These are phyloP conservation scores for Glycine latifolia DNA, from an alignment of 306 rosid genomes.

Conservation along the genomic window DNA sequence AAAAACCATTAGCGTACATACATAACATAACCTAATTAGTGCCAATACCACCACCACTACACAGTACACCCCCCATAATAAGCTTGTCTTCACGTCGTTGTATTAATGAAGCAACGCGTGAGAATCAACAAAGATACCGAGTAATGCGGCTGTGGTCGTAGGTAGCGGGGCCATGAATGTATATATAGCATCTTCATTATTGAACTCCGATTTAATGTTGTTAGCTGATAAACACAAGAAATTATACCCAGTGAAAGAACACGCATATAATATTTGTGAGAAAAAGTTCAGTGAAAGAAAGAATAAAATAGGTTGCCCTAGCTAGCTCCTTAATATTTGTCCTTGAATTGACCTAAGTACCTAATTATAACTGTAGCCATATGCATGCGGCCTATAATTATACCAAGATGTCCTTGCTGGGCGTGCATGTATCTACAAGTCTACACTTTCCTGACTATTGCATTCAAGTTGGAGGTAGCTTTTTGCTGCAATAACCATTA, in stretches of 20 bases:
- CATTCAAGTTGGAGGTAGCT: slow-evolving; percentile 10
- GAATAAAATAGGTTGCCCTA: background rate
- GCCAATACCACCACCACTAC: background rate
- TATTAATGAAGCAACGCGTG: slow-evolving; percentile 2
- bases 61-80: too few species aligned
- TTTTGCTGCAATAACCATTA: background rate
- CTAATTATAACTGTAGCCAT: background rate
- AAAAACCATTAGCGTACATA: background rate
- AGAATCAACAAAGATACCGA: slow-evolving; percentile 38
- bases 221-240: background rate
- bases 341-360: slow-evolving; percentile 22
- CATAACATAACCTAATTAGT: background rate
- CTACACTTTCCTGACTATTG: background rate
- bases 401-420: slow-evolving; percentile 16
- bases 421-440: background rate
- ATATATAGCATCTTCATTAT: slow-evolving; percentile 22
- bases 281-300: background rate
- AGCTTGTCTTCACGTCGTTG: slow-evolving; percentile 12
- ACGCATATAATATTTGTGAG: background rate
- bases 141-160: slow-evolving; percentile 46
- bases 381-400: background rate
- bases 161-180: slow-evolving; percentile 31
- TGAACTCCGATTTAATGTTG: slow-evolving; percentile 11
- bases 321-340: background rate
- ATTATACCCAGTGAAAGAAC: background rate